A percentile compares a stretch with the other conserved stretches of the same genome.
These are phyloP conservation scores for Ascoidea asiatica DNA, from an alignment of 805 yeast genomes.

Conservation along the genomic window DNA sequence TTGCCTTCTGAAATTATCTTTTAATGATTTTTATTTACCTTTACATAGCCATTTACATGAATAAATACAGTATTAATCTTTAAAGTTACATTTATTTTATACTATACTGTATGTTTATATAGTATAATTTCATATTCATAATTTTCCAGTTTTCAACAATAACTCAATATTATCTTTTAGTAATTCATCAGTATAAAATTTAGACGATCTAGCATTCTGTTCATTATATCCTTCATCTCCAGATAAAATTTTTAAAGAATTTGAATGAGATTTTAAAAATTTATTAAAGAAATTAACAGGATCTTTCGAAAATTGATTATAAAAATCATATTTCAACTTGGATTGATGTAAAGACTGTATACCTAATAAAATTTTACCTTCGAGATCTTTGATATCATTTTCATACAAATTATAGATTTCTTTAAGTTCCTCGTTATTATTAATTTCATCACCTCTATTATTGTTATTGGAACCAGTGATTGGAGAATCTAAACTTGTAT, in stretches of 20 bases:
- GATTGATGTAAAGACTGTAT: conserved; percentile 37
- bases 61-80: not conserved
- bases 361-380: conserved; percentile 29
- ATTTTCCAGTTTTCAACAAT: conserved; percentile 40
- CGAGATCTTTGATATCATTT: conserved; percentile 26
- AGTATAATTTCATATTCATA: conserved; percentile 19
- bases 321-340: conserved; percentile 65
- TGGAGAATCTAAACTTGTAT: too few species aligned
- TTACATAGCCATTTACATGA: not conserved
- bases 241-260: conserved; percentile 71
- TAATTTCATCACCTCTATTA: conserved; percentile 17
- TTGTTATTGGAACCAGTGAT: conserved; percentile 19
- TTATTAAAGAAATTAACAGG: conserved; percentile 65
- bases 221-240: conserved; percentile 88
- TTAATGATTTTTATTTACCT: too few species aligned
- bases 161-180: conserved; percentile 70
- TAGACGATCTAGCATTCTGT: conserved; percentile 74
- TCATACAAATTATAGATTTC: conserved; percentile 26
- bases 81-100: not conserved
- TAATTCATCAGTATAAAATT: conserved; percentile 68
- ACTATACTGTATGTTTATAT: too few species aligned
- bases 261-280: conserved; percentile 70
- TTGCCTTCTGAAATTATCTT: conserved; percentile 40
- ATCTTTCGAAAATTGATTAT: conserved; percentile 54
- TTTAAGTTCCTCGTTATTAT: conserved; percentile 16